Conservation (phyloP, 164 flowering plant species). For the Magnolia officinalis region DNA sequence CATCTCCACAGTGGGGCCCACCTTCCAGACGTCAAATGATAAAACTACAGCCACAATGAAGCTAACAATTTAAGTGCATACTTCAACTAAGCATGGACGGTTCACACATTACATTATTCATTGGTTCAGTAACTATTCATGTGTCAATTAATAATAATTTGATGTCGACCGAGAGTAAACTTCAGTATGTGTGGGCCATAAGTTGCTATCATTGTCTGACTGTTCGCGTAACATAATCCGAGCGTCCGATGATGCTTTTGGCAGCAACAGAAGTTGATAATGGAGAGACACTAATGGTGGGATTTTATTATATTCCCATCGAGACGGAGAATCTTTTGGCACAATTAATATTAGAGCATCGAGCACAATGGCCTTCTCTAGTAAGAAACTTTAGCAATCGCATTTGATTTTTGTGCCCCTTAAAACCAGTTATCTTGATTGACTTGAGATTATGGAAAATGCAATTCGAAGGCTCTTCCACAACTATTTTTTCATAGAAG, state of each 20-base stretch:
- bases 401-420: background rate
- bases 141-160: too few species aligned
- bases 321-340: background rate
- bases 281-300: background rate
- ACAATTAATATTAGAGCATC: conserved; percentile 4
- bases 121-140: too few species aligned
- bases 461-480: background rate
- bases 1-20: too few species aligned
- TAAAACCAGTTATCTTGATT: conserved; percentile 12
- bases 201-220: background rate
- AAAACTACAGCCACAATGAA: too few species aligned
- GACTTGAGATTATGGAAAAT: conserved; percentile 3
- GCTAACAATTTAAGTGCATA: too few species aligned
- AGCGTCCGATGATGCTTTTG: conserved; percentile 10
- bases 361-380: conserved; percentile 3
- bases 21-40: too few species aligned
- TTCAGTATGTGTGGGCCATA: conserved; percentile 7
- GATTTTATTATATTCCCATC: background rate
- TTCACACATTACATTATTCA: too few species aligned
- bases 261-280: background rate
- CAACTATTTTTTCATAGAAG: too few species aligned
- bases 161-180: background rate
- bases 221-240: conserved; percentile 5
- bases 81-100: too few species aligned
- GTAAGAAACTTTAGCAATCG: conserved; percentile 8